A percentile compares a stretch with the other conserved stretches of the same genome.
phyloP scores from a whole-genome alignment of 106 monocot species.

The Dendrobium nobile region DNA sequence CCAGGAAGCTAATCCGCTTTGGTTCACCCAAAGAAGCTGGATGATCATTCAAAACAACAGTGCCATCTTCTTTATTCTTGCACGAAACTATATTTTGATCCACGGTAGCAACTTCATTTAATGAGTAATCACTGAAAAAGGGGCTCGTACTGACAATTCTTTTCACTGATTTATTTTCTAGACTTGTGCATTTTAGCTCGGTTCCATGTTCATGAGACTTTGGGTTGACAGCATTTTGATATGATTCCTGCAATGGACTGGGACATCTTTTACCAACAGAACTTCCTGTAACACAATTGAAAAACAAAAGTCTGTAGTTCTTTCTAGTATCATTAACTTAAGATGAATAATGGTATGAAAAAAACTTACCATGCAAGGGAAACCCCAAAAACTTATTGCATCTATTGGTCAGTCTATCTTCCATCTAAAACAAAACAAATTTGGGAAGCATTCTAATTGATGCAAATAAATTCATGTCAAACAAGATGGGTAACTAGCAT shows the following conservation, averaged over 20 bases:
- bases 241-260: constrained; percentile 11
- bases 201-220: constrained; percentile 18
- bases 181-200: constrained; percentile 2
- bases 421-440: constrained; percentile 27
- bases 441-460: constrained; percentile 1
- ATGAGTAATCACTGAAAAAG: constrained; percentile 31
- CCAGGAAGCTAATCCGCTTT: constrained; percentile 2
- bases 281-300: constrained; percentile 4
- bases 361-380: constrained; percentile 27
- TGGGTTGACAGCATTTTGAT: constrained; percentile 14
- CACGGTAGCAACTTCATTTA: constrained; percentile 9
- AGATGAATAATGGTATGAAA: neutral
- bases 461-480: neutral
- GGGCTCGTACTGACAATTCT: constrained; percentile 26
- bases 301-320: neutral
- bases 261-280: constrained; percentile 2
- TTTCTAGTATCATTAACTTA: neutral
- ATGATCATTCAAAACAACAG: constrained; percentile 1
- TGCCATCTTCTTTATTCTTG: constrained; percentile 13
- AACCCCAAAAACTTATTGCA: constrained; percentile 5
- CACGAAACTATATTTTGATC: constrained; percentile 14
- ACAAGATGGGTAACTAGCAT: neutral
- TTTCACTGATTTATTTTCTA: constrained; percentile 9
- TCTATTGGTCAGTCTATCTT: constrained; percentile 11
- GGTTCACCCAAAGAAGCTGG: constrained; percentile 6